Conservation (phyloP, 225 moss, liverwort and hornwort species). For the Pseudisothecium myosuroides region DNA sequence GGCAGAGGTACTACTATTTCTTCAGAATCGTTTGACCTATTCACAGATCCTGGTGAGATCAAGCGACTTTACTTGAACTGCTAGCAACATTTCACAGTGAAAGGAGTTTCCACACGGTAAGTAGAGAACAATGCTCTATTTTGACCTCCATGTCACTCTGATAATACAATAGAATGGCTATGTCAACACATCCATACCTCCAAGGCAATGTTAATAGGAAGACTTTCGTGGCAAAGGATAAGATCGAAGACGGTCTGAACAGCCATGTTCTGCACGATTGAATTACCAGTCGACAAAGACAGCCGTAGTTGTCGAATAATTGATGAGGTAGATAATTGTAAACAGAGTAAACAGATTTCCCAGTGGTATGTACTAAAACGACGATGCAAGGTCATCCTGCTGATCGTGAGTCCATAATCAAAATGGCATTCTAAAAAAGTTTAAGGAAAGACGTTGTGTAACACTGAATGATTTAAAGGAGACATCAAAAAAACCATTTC, state of each 20-base stretch:
- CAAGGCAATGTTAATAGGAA: too few relatives aligned
- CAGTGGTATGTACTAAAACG: not conserved
- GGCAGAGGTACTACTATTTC: slow-evolving; percentile 20
- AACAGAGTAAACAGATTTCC: not conserved
- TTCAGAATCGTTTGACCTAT: slow-evolving; percentile 38
- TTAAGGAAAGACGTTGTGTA: not conserved
- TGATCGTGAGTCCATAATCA: not conserved
- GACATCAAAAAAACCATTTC: not conserved
- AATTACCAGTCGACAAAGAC: too few relatives aligned
- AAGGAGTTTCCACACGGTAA: not conserved
- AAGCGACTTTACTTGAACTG: not conserved
- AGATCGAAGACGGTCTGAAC: too few relatives aligned
- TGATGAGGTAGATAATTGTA: not conserved
- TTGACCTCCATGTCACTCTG: not conserved
- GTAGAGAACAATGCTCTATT: not conserved
- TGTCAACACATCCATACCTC: slow-evolving; percentile 14
- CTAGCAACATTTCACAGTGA: not conserved
- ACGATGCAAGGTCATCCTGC: not conserved
- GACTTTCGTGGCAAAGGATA: too few relatives aligned
- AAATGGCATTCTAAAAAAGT: not conserved
- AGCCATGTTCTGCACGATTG: too few relatives aligned
- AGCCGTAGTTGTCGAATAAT: too few relatives aligned
- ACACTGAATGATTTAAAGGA: not conserved
- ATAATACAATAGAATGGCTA: not conserved
- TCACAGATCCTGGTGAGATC: not conserved